Percentiles rank a stretch among this genome's conserved stretches.
Evolutionary conservation across 2,329 filamentous ascomycete genomes (phyloP).

Genomic region (Alternaria dauci): DNA sequence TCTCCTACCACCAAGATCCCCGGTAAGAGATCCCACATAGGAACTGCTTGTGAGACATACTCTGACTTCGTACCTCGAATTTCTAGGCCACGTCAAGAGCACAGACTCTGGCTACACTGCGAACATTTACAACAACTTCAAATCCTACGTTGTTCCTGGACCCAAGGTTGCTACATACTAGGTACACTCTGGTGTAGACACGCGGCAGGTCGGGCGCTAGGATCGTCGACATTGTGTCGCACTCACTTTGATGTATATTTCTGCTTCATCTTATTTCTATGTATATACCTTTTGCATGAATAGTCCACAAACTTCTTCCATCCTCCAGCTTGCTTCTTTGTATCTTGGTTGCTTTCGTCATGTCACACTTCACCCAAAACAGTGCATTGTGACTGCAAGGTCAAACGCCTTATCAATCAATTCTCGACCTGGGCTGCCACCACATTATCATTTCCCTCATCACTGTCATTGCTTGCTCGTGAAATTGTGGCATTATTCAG

Average conservation of each 20-base stretch:
- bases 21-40: neutral
- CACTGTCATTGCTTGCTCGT: neutral
- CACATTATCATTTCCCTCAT: neutral
- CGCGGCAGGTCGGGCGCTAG: neutral
- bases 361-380: neutral
- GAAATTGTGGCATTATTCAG: neutral
- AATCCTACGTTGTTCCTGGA: slow-evolving; percentile 46
- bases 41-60: neutral
- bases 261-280: slow-evolving; percentile 11
- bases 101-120: slow-evolving; percentile 49
- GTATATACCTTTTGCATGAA: slow-evolving; percentile 17
- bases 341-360: neutral
- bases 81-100: slow-evolving; percentile 36
- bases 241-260: neutral
- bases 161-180: slow-evolving; percentile 51
- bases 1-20: neutral
- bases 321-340: neutral
- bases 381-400: neutral
- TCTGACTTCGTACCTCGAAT: neutral
- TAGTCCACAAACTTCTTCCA: neutral
- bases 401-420: neutral
- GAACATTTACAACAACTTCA: slow-evolving; percentile 52
- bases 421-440: neutral
- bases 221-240: neutral
- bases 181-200: neutral